phyloP scores from a whole-genome alignment of 1,284 basidiomycete species.

The Pseudozyma thailandica region DNA sequence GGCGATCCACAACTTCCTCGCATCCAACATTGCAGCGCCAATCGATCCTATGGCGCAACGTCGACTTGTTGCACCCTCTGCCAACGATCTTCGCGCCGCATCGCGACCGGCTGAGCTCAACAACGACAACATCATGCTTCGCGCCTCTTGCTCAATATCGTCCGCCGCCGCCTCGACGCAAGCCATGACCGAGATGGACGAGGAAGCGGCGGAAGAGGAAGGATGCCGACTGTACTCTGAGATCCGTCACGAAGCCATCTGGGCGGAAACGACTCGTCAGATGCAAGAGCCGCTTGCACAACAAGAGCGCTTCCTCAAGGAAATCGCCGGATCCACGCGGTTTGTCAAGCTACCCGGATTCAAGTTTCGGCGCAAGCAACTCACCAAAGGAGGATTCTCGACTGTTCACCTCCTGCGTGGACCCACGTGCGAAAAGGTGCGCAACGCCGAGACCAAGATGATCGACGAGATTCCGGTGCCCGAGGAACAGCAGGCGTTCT shows the following conservation, averaged over 20 bases:
- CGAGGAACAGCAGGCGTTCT: conserved; percentile 61
- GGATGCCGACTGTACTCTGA: conserved; percentile 33
- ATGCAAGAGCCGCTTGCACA: conserved; percentile 31
- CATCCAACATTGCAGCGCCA: conserved; percentile 36
- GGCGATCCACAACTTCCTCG: conserved; percentile 44
- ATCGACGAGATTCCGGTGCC: conserved; percentile 51
- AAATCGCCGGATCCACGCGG: conserved; percentile 36
- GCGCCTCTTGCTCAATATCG: background rate
- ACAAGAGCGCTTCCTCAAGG: conserved; percentile 35
- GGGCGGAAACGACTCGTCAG: conserved; percentile 48
- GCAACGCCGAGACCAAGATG: conserved; percentile 32
- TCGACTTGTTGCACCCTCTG: conserved; percentile 22
- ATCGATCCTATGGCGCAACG: conserved; percentile 37
- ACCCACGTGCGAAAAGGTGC: conserved; percentile 45
- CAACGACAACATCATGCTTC: conserved; percentile 13
- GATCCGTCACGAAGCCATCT: conserved; percentile 46
- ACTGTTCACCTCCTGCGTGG: conserved; percentile 65
- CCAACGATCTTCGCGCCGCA: conserved; percentile 29
- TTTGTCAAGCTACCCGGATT: conserved; percentile 56
- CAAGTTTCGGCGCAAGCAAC: conserved; percentile 58
- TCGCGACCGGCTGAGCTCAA: conserved; percentile 10
- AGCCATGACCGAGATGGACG: conserved; percentile 5
- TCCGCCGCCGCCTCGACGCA: conserved; percentile 11
- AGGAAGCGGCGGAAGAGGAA: conserved; percentile 39
- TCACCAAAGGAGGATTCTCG: conserved; percentile 64